phyloP scores from a whole-genome alignment of 2,329 filamentous ascomycete genomes.

The Fusarium pseudograminearum region DNA sequence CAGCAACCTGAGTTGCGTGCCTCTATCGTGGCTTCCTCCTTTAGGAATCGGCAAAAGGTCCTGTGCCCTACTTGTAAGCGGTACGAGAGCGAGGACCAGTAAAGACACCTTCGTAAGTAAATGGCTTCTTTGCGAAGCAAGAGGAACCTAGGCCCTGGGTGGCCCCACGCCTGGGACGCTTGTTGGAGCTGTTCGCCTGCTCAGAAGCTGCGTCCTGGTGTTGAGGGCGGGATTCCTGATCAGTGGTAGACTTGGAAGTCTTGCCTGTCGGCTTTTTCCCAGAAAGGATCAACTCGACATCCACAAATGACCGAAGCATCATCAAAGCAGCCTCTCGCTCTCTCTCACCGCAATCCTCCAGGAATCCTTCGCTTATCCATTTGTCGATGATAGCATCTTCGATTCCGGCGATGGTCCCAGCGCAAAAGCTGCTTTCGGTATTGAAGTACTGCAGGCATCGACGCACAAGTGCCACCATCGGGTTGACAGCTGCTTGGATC shows the following conservation, averaged over 20 bases:
- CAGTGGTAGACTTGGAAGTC: neutral
- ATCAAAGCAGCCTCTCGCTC: slow-evolving; percentile 40
- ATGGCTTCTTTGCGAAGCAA: slow-evolving; percentile 25
- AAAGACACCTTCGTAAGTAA: slow-evolving; percentile 18
- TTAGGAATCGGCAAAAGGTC: neutral
- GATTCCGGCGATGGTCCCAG: slow-evolving; percentile 40
- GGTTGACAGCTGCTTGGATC: neutral
- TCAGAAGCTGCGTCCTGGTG: neutral
- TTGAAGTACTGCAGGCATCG: slow-evolving; percentile 23
- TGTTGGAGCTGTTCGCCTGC: neutral
- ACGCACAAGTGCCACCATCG: slow-evolving; percentile 17
- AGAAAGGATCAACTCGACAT: neutral
- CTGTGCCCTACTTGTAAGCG: slow-evolving; percentile 10
- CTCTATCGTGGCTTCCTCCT: neutral
- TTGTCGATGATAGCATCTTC: slow-evolving; percentile 45
- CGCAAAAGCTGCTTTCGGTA: slow-evolving; percentile 11
- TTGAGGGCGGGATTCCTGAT: neutral
- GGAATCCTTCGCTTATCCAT: slow-evolving; percentile 45
- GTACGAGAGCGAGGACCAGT: slow-evolving; percentile 14
- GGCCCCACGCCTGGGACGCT: neutral
- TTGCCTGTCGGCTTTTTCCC: neutral
- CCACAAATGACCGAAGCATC: slow-evolving; percentile 39
- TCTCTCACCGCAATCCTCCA: slow-evolving; percentile 40
- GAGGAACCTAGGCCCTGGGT: slow-evolving; percentile 37
- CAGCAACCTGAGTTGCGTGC: neutral